Conservation (phyloP, 228 moss, liverwort and hornwort genomes). For the Sphagnum fallax region DNA sequence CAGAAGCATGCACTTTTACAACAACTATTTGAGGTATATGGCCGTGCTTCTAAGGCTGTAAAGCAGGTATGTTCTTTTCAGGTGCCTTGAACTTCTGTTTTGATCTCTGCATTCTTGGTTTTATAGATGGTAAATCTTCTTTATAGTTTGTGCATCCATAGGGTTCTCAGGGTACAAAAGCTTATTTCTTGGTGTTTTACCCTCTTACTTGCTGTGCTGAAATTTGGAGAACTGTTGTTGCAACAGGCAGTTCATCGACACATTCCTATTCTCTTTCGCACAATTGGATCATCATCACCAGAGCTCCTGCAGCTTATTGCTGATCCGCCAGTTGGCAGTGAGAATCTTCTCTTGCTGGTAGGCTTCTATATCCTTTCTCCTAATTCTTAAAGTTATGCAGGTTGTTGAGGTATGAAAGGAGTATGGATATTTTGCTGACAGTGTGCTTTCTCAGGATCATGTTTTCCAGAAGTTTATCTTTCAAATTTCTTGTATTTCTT, state of each 20-base stretch:
- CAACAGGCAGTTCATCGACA: slow-evolving; percentile 92
- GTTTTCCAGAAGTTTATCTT: no score
- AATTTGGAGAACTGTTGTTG: background rate
- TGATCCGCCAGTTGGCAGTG: slow-evolving; percentile 89
- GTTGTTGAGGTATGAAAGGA: no score
- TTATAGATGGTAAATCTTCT: no score
- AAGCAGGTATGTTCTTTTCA: slow-evolving; percentile 57
- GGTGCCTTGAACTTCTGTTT: no score
- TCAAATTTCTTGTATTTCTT: no score
- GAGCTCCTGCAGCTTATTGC: slow-evolving; percentile 83
- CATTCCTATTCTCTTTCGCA: slow-evolving; percentile 86
- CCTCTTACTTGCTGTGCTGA: no score
- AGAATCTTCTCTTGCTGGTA: slow-evolving; percentile 88
- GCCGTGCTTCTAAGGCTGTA: slow-evolving; percentile 81
- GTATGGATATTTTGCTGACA: no score
- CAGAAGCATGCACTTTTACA: slow-evolving; percentile 84
- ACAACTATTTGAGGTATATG: slow-evolving; percentile 81
- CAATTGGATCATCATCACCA: slow-evolving; percentile 90
- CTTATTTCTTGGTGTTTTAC: no score
- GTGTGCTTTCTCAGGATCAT: no score
- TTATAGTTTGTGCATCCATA: no score
- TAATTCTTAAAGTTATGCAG: background rate
- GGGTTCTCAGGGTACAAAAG: no score
- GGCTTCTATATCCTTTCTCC: background rate
- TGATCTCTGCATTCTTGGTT: no score